Percentiles rank a stretch among this genome's conserved stretches.
Evolutionary conservation across 2,329 filamentous ascomycete genomes (phyloP).

Genomic region (Cercospora janseana): DNA sequence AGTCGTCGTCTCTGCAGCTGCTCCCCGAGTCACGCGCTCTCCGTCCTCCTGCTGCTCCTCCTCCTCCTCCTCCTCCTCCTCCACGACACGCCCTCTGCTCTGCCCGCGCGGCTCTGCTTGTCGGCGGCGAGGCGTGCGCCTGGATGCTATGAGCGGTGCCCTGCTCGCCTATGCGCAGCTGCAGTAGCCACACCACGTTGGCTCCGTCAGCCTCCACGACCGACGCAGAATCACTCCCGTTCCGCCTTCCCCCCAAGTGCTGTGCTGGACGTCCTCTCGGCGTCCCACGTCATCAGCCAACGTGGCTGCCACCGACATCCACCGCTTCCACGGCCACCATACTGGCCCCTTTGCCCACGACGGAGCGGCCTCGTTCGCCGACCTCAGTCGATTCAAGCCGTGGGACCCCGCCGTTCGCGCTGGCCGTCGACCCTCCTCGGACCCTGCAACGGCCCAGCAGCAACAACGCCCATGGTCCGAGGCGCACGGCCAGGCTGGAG

Average conservation of each 20-base stretch:
- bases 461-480: constrained; percentile 36
- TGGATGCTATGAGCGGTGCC: constrained; percentile 12
- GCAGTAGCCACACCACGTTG: constrained; percentile 5
- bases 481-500: constrained; percentile 27
- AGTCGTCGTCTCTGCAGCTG: constrained; percentile 6
- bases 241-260: neutral
- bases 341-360: constrained; percentile 21
- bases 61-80: neutral
- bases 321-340: constrained; percentile 30
- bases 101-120: neutral
- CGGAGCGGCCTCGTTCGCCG: constrained; percentile 12
- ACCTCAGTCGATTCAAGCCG: constrained; percentile 14
- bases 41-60: no score
- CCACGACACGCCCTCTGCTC: neutral
- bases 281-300: constrained; percentile 33
- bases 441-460: constrained; percentile 22
- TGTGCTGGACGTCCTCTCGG: constrained; percentile 14
- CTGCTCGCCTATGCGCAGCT: constrained; percentile 13
- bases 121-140: no score
- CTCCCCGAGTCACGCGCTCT: neutral
- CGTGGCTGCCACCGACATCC: constrained; percentile 35
- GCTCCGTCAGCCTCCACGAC: neutral
- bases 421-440: constrained; percentile 20
- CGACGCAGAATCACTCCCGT: constrained; percentile 3
- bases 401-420: constrained; percentile 14